These are phyloP conservation scores for Phalaenopsis hybrid DNA, from an alignment of 116 monocot genomes.

Conservation along the genomic window DNA sequence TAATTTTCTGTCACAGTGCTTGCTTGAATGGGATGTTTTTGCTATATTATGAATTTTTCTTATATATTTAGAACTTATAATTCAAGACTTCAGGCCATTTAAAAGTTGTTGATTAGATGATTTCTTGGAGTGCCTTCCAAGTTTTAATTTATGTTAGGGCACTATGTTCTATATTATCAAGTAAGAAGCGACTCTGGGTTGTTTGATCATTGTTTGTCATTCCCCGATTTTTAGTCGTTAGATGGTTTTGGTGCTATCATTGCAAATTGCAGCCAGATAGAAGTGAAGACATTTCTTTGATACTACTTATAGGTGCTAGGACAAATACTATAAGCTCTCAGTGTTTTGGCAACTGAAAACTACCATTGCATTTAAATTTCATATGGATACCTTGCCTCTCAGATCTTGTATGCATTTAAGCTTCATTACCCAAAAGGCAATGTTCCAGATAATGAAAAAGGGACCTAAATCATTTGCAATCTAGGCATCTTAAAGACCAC, in stretches of 20 bases:
- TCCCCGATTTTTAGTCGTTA: not conserved
- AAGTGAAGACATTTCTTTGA: not conserved
- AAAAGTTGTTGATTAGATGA: not conserved
- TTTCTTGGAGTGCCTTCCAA: not conserved
- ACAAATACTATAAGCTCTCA: not conserved
- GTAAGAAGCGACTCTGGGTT: not conserved
- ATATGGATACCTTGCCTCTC: not conserved
- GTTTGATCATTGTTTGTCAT: not conserved
- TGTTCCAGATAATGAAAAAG: not conserved
- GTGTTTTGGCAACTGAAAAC: not conserved
- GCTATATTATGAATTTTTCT: too few relatives aligned
- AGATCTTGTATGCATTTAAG: not conserved
- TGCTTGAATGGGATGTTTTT: too few relatives aligned
- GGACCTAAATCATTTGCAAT: not conserved
- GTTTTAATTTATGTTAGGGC: not conserved
- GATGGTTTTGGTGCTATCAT: not conserved
- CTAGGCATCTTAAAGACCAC: not conserved
- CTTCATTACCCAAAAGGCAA: not conserved
- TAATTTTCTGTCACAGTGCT: too few relatives aligned
- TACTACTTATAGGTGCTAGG: not conserved
- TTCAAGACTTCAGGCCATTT: not conserved
- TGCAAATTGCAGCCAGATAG: not conserved
- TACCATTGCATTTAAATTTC: not conserved
- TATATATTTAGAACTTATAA: too few relatives aligned
- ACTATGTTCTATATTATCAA: not conserved